phyloP scores from a whole-genome alignment of 2,329 filamentous ascomycete genomes.

The Aspergillus awamori region DNA sequence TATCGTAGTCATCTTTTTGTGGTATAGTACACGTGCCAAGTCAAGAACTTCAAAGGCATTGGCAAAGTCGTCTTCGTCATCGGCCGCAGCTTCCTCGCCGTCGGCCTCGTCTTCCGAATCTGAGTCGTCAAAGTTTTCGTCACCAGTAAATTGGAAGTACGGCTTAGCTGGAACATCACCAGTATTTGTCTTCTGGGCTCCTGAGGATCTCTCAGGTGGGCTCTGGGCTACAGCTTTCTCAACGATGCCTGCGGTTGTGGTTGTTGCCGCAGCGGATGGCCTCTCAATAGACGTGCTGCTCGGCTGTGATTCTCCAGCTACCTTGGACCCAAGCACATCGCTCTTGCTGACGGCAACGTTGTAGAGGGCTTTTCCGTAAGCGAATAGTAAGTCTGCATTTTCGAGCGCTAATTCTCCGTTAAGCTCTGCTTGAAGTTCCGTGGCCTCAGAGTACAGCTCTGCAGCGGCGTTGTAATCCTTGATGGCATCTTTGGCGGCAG shows the following conservation, averaged over 20 bases:
- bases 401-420: slow-evolving; percentile 89
- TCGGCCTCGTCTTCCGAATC: slow-evolving; percentile 59
- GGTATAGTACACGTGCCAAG: slow-evolving; percentile 61
- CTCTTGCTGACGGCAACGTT: slow-evolving; percentile 92
- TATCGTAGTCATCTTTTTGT: slow-evolving; percentile 57
- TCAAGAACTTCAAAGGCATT: slow-evolving; percentile 67
- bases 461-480: slow-evolving; percentile 86
- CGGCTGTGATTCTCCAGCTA: slow-evolving; percentile 61
- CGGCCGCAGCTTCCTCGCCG: slow-evolving; percentile 55
- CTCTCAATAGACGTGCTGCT: slow-evolving; percentile 49
- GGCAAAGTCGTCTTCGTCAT: slow-evolving; percentile 66
- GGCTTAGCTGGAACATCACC: slow-evolving; percentile 53
- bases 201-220: slow-evolving; percentile 19
- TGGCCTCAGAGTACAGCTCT: slow-evolving; percentile 85
- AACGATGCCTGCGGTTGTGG: slow-evolving; percentile 27
- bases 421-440: slow-evolving; percentile 84
- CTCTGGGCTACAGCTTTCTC: slow-evolving; percentile 31
- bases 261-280: slow-evolving; percentile 30
- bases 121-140: slow-evolving; percentile 87
- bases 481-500: slow-evolving; percentile 80
- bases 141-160: slow-evolving; percentile 88
- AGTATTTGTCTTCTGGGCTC: slow-evolving; percentile 20
- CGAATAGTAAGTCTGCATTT: slow-evolving; percentile 91
- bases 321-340: slow-evolving; percentile 85
- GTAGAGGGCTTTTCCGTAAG: slow-evolving; percentile 92